phyloP scores from a whole-genome alignment of 192 early-diverging fungal species.

The Phycomyces nitens region DNA sequence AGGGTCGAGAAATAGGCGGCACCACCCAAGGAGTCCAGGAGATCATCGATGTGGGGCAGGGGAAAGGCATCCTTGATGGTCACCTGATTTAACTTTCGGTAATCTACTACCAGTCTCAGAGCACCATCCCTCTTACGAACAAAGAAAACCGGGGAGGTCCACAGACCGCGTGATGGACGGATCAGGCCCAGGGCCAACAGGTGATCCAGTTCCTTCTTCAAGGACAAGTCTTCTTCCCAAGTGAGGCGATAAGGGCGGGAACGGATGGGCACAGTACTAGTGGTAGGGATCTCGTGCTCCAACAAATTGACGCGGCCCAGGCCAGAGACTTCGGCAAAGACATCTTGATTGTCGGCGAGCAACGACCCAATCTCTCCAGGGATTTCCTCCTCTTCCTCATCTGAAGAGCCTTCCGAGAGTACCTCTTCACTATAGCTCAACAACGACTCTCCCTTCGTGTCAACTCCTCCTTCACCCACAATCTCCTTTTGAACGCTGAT shows the following conservation, averaged over 20 bases:
- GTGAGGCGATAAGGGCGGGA: neutral
- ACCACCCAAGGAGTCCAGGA: conserved; percentile 17
- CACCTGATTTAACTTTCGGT: conserved; percentile 37
- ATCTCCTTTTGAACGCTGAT: neutral
- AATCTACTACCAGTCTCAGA: conserved; percentile 38
- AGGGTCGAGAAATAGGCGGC: conserved; percentile 23
- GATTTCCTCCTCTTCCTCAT: neutral
- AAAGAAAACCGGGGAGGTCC: conserved; percentile 34
- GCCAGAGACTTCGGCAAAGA: neutral
- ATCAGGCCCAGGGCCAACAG: neutral
- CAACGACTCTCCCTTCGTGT: neutral
- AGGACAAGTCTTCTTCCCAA: neutral
- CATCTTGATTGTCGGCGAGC: neutral
- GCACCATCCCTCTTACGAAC: conserved; percentile 39
- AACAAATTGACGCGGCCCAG: neutral
- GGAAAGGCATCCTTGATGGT: conserved; percentile 39
- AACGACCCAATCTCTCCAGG: neutral
- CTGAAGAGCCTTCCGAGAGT: neutral
- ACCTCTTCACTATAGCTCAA: neutral
- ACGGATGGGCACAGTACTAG: neutral
- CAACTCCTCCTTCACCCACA: neutral
- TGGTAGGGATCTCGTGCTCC: neutral
- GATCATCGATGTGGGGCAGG: conserved; percentile 34
- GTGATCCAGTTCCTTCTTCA: neutral
- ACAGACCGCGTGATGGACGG: neutral